Base-by-base conservation (phyloP, 495 filamentous ascomycete genomes). In the Penicillium steckii region DNA sequence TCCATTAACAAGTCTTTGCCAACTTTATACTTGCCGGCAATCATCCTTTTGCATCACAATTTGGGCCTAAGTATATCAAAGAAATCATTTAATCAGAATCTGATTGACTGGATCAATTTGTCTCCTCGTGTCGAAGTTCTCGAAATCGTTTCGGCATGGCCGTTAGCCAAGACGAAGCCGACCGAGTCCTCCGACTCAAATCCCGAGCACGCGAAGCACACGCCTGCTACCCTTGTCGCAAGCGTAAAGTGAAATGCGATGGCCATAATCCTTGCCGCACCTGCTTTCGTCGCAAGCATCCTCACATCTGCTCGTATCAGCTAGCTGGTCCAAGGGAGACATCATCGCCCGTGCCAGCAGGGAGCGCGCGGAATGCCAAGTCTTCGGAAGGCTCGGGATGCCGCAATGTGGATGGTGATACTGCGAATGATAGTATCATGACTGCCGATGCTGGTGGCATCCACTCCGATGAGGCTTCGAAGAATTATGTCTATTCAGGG, bases 191-290 rank as follows among this genome's bases (percentile, higher is more conserved):
- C 8, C 59, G 53, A 0, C 53, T 60, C 2, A 68, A 62, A 38
- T 62, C 67, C 37, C 57, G 64, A 44, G 64, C 67, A 17, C 61
- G 68, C 19, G 71, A 73, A 53, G 42, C 57, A 1, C 62, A 59
- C 40, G 70, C 71, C 3, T 74, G 70, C 32, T 73, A 74, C 46
- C 68, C 71, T 12, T 73, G 71, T 55, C 61, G 65, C 10, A 67
- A 69, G 35, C 67, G 71, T n/a, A 74, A 74, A 49, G 71, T 73
- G 13, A 71, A 73, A 54, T 74, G 71, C 21, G 68, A 73, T 44
- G 61, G 58, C 6, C 43, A 38, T 2, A 54, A 62, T 8, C 70
- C 70, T 5, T 74, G 71, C 50, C 52, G 53, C 17, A 73, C 67
- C 0, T 74, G 70, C 27, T 44, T 50, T 8, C 56, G 58, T 21